These are phyloP conservation scores for Rhizophora apiculata DNA, from an alignment of 345 rosid species.

Conservation along the genomic window DNA sequence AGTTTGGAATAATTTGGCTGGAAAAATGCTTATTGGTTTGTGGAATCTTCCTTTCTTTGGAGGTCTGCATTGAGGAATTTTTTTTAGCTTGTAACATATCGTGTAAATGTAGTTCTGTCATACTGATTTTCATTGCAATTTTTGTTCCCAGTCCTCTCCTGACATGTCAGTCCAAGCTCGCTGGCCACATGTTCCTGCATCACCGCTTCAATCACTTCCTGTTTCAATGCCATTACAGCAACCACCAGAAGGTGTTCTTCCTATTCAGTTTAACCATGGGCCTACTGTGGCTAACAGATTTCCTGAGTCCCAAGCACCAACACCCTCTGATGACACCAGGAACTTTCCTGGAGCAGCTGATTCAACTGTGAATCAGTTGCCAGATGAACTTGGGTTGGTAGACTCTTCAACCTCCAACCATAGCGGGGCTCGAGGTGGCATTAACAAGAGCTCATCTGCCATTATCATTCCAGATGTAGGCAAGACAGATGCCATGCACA, in stretches of 20 bases:
- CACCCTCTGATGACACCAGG: constrained; percentile 34
- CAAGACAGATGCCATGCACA: constrained; percentile 27
- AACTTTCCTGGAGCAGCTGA: constrained; percentile 34
- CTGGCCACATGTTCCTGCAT: constrained; percentile 72
- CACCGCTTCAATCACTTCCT: constrained; percentile 49
- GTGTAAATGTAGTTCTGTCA: neutral
- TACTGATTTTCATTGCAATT: constrained; percentile 17
- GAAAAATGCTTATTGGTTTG: neutral
- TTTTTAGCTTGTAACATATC: neutral
- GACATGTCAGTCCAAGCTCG: constrained; percentile 72
- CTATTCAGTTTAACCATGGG: constrained; percentile 58
- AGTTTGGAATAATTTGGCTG: constrained; percentile 1
- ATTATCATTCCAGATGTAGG: constrained; percentile 25
- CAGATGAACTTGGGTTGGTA: constrained; percentile 57
- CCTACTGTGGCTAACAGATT: constrained; percentile 47
- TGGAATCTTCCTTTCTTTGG: no score
- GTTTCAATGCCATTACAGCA: constrained; percentile 63
- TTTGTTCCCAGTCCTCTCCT: constrained; percentile 54
- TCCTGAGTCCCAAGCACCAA: constrained; percentile 42
- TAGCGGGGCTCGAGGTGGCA: constrained; percentile 30
- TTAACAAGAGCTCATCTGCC: constrained; percentile 38
- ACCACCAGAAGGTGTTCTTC: constrained; percentile 43
- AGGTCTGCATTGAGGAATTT: neutral
- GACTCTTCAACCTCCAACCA: constrained; percentile 49
- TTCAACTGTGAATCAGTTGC: constrained; percentile 42